Conservation (phyloP, 805 yeast genomes). For the Vanderwaltozyma yarrowii region DNA sequence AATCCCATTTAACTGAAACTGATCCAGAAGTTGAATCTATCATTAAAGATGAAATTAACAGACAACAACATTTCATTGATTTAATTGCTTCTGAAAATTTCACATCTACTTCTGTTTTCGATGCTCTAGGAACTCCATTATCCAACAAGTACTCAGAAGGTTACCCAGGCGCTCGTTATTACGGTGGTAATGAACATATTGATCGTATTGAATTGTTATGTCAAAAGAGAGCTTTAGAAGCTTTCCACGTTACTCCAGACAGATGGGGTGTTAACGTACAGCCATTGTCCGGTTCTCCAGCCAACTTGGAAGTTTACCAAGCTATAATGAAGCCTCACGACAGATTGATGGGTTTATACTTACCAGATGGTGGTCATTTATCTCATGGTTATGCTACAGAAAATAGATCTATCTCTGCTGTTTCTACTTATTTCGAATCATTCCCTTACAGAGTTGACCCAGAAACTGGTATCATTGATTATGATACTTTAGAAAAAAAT, state of each 20-base stretch:
- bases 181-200: conserved; percentile 96
- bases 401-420: conserved; percentile 85
- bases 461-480: conserved; percentile 90
- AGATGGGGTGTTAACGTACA: conserved; percentile 98
- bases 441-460: conserved; percentile 96
- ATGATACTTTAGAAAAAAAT: conserved; percentile 85
- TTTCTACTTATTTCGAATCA: conserved; percentile 93
- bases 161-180: conserved; percentile 97
- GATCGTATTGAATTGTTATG: conserved; percentile 89
- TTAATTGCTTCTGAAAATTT: conserved; percentile 96
- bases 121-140: conserved; percentile 95
- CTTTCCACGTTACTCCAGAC: conserved; percentile 68
- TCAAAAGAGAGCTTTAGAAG: conserved; percentile 88
- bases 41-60: conserved; percentile 68
- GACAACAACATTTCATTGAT: conserved; percentile 90
- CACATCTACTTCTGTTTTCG: conserved; percentile 93
- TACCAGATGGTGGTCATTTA: conserved; percentile 98
- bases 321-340: conserved; percentile 94
- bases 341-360: conserved; percentile 93
- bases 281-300: conserved; percentile 94
- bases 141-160: conserved; percentile 98
- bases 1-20: conserved; percentile 45
- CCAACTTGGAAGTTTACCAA: conserved; percentile 92
- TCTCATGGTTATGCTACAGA: conserved; percentile 98
- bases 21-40: conserved; percentile 74